Base-by-base conservation (phyloP, 2,329 filamentous ascomycete genomes). In the Camillea tinctor region DNA sequence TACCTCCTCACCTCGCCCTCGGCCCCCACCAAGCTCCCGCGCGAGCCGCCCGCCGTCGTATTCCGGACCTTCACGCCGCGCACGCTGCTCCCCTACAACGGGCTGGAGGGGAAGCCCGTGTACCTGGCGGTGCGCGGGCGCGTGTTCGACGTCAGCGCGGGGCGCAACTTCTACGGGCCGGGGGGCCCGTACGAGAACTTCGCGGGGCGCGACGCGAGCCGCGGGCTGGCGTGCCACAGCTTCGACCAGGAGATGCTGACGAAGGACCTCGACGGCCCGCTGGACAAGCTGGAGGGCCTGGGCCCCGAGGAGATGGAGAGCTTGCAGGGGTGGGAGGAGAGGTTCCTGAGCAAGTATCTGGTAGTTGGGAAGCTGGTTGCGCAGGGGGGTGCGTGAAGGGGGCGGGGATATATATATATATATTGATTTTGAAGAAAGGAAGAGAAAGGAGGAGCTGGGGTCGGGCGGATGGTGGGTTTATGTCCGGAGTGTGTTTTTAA, bases 221-320 rank as follows among this genome's bases (percentile, higher is more conserved):
- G 94, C 56, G 95, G 95, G 1, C 79, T 99, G 61, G 94, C 95
- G 1, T 91, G 86, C 75, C 92, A 93, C 60, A 96, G 92, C 79
- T 98, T 99, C 75, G 95, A 97, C 73, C 87, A 91, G 80, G 90
- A 93, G 6, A 96, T 98, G 93, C 79, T 98, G 77, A 98, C 95
- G 19, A 87, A 94, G 80, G 90, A 97, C 75, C 78, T 98, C 58
- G 86, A 95, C 59, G 94, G 86, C 0, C 92, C 92, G 51, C 79
- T 97, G 64, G 93, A 97, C 73, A 86, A 82, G 56, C 80, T 97
- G 50, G 82, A 86, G 55, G 91, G 88, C 59, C 76, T 98, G 62
- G 87, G 86, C 5, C 75, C 74, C 1, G 92, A 94, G 60, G 88
- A 96, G 81, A 78, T 90, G 77, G 93, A 96, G 74, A 91, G 93